A percentile compares a stretch with the other conserved stretches of the same genome.
Evolutionary conservation across 345 rosid genomes (phyloP).

Genomic region (Salix udensis): DNA sequence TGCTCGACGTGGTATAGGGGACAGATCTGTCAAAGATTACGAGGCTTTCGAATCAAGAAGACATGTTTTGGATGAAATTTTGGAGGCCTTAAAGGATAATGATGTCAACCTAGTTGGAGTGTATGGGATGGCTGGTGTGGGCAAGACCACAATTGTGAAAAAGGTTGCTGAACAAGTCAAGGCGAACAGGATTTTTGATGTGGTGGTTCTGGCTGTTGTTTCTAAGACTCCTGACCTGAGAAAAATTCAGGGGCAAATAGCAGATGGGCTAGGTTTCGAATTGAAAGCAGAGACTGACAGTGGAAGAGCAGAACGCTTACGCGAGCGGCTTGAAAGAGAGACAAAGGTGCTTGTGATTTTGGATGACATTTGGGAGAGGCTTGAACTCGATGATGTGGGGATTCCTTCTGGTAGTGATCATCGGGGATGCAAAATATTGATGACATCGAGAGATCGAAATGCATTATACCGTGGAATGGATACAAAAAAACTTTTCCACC

Average conservation of each 20-base stretch:
- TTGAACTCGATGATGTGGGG: not conserved
- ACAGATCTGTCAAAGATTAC: not conserved
- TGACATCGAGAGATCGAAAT: conserved; percentile 9
- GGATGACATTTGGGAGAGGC: conserved; percentile 6
- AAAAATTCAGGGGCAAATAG: conserved; percentile 11
- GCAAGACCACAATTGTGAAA: conserved; percentile 12
- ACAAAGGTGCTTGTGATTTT: conserved; percentile 4
- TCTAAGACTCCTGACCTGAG: not conserved
- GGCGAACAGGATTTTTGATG: not conserved
- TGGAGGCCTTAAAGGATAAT: not conserved
- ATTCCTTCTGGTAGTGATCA: not conserved
- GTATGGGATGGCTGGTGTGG: conserved; percentile 9
- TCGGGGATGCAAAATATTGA: conserved; percentile 10
- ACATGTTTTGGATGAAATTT: not conserved
- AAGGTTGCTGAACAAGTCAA: conserved; percentile 1
- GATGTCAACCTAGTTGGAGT: conserved; percentile 6
- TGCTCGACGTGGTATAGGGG: not conserved
- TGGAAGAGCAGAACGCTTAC: not conserved
- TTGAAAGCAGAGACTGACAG: not conserved
- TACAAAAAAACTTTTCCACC: not conserved
- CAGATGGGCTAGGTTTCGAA: conserved; percentile 5
- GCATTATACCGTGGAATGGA: not conserved
- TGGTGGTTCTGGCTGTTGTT: not conserved
- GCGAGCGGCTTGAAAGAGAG: not conserved
- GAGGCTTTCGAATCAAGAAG: conserved; percentile 13